Evolutionary conservation across 1,139 yeast species (phyloP).

Genomic region (Geotrichum histeridarum): DNA sequence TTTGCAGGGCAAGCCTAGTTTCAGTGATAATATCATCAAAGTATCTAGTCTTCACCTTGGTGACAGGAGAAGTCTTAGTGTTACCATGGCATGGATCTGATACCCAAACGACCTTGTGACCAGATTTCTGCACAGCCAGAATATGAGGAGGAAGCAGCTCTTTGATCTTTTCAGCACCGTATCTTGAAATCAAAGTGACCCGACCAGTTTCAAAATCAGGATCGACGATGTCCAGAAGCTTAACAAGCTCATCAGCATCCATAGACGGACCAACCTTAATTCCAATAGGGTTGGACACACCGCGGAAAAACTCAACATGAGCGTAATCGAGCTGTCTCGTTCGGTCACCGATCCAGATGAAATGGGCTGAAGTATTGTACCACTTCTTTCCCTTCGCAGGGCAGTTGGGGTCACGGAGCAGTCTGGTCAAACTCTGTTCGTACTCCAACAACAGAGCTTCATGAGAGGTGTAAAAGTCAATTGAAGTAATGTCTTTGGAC

Average conservation of each 20-base stretch:
- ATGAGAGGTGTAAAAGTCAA: constrained; percentile 42
- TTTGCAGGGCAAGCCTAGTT: constrained; percentile 37
- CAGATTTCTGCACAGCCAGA: constrained; percentile 38
- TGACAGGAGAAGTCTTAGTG: constrained; percentile 40
- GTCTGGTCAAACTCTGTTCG: constrained; percentile 42
- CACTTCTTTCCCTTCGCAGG: constrained; percentile 28
- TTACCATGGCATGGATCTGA: constrained; percentile 45
- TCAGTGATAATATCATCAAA: constrained; percentile 43
- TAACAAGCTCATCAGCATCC: constrained; percentile 38
- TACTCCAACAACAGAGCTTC: constrained; percentile 43
- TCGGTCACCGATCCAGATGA: constrained; percentile 46
- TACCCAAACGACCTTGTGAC: constrained; percentile 43
- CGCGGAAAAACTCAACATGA: constrained; percentile 45
- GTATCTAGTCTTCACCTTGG: constrained; percentile 42
- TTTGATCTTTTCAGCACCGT: constrained; percentile 40
- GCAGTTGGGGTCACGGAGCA: constrained; percentile 27
- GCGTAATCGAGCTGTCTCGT: constrained; percentile 45
- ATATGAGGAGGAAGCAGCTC: constrained; percentile 40
- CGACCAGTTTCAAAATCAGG: constrained; percentile 40
- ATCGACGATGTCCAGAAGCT: constrained; percentile 40
- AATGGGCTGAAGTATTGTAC: constrained; percentile 44
- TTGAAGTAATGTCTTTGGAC: constrained; percentile 31
- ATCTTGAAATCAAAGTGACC: constrained; percentile 43
- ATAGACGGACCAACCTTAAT: constrained; percentile 44
- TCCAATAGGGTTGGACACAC: constrained; percentile 43